phyloP scores from a whole-genome alignment of 192 early-diverging fungal genomes.

The Phlyctochytrium arcticum region DNA sequence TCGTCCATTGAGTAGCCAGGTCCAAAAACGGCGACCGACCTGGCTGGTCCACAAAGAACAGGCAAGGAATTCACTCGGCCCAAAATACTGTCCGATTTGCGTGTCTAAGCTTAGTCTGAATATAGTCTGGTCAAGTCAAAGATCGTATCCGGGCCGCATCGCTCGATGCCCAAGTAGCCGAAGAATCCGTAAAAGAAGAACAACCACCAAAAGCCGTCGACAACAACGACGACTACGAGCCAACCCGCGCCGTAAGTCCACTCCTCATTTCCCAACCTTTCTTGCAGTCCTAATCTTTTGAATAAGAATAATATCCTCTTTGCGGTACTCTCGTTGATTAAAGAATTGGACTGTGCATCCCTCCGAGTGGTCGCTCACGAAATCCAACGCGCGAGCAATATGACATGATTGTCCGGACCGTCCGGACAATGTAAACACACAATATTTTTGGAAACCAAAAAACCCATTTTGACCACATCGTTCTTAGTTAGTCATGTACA shows the following conservation, averaged over 20 bases:
- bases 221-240: neutral
- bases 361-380: slow-evolving; percentile 25
- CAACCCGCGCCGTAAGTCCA: neutral
- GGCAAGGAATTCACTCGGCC: neutral
- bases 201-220: neutral
- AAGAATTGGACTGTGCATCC: slow-evolving; percentile 18
- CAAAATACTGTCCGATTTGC: no score
- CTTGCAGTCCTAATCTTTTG: no score
- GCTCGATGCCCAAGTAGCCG: neutral
- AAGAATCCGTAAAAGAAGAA: neutral
- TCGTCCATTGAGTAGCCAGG: no score
- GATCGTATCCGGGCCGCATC: slow-evolving; percentile 1
- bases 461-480: no score
- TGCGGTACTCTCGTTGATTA: slow-evolving; percentile 26
- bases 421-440: neutral
- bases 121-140: neutral
- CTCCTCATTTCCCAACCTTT: neutral
- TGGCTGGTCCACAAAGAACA: neutral
- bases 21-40: neutral
- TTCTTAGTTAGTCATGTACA: no score
- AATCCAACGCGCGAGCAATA: neutral
- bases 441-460: no score
- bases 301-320: slow-evolving; percentile 26
- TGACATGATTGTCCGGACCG: neutral
- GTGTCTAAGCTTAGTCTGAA: no score